Base-by-base conservation (phyloP, 805 yeast species). In the Jamesozyma lodderae region DNA sequence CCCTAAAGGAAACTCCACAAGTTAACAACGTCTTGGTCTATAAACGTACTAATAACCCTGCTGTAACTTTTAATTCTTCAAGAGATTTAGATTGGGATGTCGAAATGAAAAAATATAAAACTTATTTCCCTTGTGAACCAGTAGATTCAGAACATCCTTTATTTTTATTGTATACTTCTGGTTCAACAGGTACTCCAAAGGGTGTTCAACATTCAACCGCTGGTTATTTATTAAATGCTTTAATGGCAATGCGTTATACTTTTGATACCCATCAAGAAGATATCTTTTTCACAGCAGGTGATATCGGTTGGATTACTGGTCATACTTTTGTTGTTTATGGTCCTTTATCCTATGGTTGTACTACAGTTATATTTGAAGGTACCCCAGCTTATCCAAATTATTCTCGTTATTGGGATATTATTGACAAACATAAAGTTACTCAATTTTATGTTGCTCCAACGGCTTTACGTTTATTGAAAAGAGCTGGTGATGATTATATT, bases 291-390 rank as follows among this genome's bases (percentile, higher is more conserved):
- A 82, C 92, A 14, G 92, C 94, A 22, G 94, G 92, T 57, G 94
- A 83, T 64, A 81, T 83, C 38, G 94, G 94, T 53, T 83, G 94
- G 94, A 81, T 83, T 53, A 83, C 94, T 6, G 94, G 94, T 41
- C 94, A 83, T 64, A 72, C 92, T 9, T 83, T 83, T 53, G 87
- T 77, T 15, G 74, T 82, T 35, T 83, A 83, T 58, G 94, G 94
- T 40, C 94, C 94, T 27, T 68, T 83, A 56, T 60, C 73, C 22
- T 69, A 73, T 49, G 94, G 94, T 58, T 77, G 81, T 40, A 77
- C 94, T 23, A 77, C 92, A 16, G 72, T 83, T 32, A 81, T 83
- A 25, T 83, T 81, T 56, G 94, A 83, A 67, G 88, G 90, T 48
- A 83, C 94, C 11, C 94, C 94, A 28, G 84, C 87, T 18, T 82